A percentile compares a stretch with the other conserved stretches of the same genome.
Evolutionary conservation across 768 basidiomycete species (phyloP).

Genomic region (Tricholoma terreum): DNA sequence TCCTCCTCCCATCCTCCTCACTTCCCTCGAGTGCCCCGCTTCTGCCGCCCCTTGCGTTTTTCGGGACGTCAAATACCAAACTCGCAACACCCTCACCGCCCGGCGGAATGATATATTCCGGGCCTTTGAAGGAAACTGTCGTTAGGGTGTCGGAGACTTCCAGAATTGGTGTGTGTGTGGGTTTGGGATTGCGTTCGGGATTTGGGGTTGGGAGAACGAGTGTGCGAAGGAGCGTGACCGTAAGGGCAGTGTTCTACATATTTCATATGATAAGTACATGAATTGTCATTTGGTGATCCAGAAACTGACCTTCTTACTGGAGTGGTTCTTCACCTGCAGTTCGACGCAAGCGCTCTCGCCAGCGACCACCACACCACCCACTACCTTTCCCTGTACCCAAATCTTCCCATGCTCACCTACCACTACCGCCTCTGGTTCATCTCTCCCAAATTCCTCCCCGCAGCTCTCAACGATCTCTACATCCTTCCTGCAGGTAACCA

Average conservation of each 20-base stretch:
- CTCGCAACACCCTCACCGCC: constrained; percentile 77
- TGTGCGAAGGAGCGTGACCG: constrained; percentile 56
- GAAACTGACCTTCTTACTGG: constrained; percentile 62
- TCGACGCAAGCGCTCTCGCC: constrained; percentile 73
- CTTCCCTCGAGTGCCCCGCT: constrained; percentile 58
- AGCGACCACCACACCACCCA: constrained; percentile 60
- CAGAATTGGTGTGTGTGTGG: constrained; percentile 25
- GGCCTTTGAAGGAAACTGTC: constrained; percentile 67
- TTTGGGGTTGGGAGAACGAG: constrained; percentile 50
- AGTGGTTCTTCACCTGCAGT: constrained; percentile 80
- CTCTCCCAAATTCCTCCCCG: constrained; percentile 32
- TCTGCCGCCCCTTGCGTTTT: constrained; percentile 56
- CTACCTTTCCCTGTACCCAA: constrained; percentile 67
- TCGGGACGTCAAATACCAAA: constrained; percentile 79
- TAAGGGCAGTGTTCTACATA: constrained; percentile 63
- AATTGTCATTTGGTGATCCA: constrained; percentile 3
- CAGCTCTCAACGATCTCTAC: constrained; percentile 66
- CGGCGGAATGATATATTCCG: constrained; percentile 71
- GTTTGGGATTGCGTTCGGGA: constrained; percentile 29
- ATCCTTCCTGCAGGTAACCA: constrained; percentile 60
- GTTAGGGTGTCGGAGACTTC: constrained; percentile 67
- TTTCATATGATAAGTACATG: too few species aligned
- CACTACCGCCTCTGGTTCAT: constrained; percentile 54
- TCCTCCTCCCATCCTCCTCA: constrained; percentile 50
- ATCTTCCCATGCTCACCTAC: constrained; percentile 80